Evolutionary conservation across 2,329 filamentous ascomycete genomes (phyloP).

Genomic region (Cyphellophora europaea): DNA sequence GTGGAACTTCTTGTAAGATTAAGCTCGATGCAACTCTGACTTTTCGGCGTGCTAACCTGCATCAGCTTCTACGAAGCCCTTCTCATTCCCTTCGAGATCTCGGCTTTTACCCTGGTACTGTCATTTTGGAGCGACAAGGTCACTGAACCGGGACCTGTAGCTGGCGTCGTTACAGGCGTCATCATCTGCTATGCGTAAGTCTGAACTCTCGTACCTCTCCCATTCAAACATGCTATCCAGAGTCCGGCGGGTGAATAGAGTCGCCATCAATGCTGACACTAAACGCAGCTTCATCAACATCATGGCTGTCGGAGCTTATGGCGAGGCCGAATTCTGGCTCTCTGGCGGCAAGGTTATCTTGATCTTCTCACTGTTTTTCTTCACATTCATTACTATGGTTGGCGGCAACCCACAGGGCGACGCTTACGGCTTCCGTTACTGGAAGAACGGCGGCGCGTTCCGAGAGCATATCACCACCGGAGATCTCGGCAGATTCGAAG

Average conservation of each 20-base stretch:
- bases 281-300: constrained; percentile 58
- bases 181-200: constrained; percentile 28
- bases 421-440: constrained; percentile 52
- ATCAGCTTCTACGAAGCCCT: constrained; percentile 30
- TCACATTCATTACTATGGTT: constrained; percentile 42
- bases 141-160: constrained; percentile 19
- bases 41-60: too few species aligned
- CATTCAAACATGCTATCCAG: too few species aligned
- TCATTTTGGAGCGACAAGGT: constrained; percentile 30
- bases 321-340: constrained; percentile 38
- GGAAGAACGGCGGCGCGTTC: constrained; percentile 35
- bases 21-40: too few species aligned
- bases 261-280: too few species aligned
- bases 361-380: constrained; percentile 40
- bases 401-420: constrained; percentile 35
- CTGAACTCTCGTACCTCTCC: too few species aligned
- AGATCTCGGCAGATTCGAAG: constrained; percentile 42
- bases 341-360: constrained; percentile 41
- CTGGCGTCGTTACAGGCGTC: constrained; percentile 25
- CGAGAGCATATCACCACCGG: constrained; percentile 16
- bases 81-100: constrained; percentile 31
- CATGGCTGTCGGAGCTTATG: constrained; percentile 44
- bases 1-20: constrained; percentile 35
- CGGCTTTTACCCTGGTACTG: constrained; percentile 30
- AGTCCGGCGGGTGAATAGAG: too few species aligned